Evolutionary conservation across 352 stramenopile genomes (phyloP).

Genomic region (Pythium plurisporium): DNA sequence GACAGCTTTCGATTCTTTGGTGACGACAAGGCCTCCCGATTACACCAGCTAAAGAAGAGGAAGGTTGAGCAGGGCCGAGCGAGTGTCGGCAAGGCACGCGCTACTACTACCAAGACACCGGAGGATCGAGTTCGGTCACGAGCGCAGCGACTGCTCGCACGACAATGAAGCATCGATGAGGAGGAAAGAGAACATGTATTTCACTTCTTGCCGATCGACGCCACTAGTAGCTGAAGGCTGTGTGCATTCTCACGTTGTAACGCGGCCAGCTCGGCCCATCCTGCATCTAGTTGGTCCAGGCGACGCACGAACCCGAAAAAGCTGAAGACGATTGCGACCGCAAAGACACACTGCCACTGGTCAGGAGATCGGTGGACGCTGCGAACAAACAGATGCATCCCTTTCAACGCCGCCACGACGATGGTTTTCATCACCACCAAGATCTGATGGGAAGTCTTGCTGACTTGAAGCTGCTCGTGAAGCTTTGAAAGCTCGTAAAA

Average conservation of each 20-base stretch:
- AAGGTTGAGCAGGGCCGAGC: conserved; percentile 9
- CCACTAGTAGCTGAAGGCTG: conserved; percentile 4
- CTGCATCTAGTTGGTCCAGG: not conserved
- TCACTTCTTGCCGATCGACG: not conserved
- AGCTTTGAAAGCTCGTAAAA: not conserved
- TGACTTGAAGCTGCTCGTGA: not conserved
- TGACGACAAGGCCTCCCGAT: conserved; percentile 40
- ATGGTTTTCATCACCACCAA: not conserved
- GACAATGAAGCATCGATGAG: not conserved
- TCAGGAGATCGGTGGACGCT: not conserved
- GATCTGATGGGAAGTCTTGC: not conserved
- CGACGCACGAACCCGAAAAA: conserved; percentile 1
- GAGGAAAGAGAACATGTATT: not conserved
- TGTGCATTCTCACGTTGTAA: conserved; percentile 10
- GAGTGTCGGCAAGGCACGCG: not conserved
- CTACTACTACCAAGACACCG: not conserved
- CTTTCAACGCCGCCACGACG: not conserved
- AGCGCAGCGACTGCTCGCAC: conserved; percentile 11
- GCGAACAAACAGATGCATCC: not conserved
- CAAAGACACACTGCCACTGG: conserved; percentile 1
- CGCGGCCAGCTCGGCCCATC: conserved; percentile 1
- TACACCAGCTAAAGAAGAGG: conserved; percentile 43
- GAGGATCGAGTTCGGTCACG: not conserved
- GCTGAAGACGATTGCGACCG: not conserved
- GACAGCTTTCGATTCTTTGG: conserved; percentile 63